Evolutionary conservation across 1,139 yeast genomes (phyloP).

Genomic region (Trichomonascaceae sp.): DNA sequence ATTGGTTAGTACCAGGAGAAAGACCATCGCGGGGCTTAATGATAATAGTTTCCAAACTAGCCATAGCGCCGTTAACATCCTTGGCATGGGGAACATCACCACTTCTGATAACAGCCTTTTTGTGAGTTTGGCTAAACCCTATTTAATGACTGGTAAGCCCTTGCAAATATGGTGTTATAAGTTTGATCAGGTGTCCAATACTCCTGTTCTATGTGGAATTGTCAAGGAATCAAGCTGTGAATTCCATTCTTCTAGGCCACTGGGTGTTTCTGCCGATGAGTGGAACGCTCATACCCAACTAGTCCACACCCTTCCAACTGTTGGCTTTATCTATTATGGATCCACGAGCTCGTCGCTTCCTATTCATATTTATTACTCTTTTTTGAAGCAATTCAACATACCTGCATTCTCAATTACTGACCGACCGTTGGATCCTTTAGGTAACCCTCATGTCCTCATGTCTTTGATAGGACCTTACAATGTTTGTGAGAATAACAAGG

Average conservation of each 20-base stretch:
- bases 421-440: conserved; percentile 2
- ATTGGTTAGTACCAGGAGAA: not conserved
- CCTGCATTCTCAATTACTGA: conserved; percentile 8
- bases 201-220: conserved; percentile 2
- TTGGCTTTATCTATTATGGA: conserved; percentile 6
- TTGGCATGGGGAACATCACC: conserved; percentile 4
- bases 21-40: not conserved
- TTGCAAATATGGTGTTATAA: conserved; percentile 5
- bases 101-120: conserved; percentile 5
- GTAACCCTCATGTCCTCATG: conserved; percentile 7
- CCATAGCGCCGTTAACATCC: conserved; percentile 3
- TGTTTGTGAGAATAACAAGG: not conserved
- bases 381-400: conserved; percentile 5
- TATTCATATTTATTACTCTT: conserved; percentile 3
- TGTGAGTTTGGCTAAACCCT: conserved; percentile 3
- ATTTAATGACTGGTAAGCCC: not conserved
- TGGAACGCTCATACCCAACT: conserved; percentile 5
- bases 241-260: conserved; percentile 5
- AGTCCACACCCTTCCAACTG: not conserved
- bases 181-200: not conserved
- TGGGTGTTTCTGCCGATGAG: not conserved
- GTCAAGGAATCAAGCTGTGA: conserved; percentile 5
- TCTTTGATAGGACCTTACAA: conserved; percentile 6
- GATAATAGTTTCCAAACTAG: not conserved
- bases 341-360: conserved; percentile 3